phyloP scores from a whole-genome alignment of 2,329 filamentous ascomycete genomes.

The Metarhizium rileyi region DNA sequence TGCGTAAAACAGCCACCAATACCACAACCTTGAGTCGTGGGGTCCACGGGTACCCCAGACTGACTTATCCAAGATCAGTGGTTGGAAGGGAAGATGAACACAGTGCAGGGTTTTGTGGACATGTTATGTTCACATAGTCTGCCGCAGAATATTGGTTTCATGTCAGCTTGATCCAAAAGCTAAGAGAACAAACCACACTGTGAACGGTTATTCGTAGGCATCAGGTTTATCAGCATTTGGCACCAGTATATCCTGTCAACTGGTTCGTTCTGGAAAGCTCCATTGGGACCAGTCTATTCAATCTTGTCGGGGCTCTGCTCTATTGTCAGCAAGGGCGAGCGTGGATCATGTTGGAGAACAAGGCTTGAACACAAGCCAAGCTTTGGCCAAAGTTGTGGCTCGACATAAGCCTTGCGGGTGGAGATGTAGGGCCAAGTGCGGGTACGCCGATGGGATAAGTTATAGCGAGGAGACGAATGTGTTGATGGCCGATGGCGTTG shows the following conservation, averaged over 20 bases:
- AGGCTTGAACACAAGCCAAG: too few species aligned
- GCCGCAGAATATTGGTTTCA: background rate
- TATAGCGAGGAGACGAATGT: background rate
- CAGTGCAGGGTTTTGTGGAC: background rate
- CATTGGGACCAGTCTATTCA: background rate
- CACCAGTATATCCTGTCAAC: conserved; percentile 4
- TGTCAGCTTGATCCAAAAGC: background rate
- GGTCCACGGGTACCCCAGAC: too few species aligned
- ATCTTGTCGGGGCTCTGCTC: background rate
- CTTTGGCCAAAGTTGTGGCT: too few species aligned
- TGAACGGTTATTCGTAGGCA: conserved; percentile 4
- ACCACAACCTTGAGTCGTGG: too few species aligned
- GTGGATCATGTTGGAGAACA: background rate
- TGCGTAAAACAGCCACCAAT: too few species aligned
- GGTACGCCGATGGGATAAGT: too few species aligned
- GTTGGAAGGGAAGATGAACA: too few species aligned
- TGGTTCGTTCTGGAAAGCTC: background rate
- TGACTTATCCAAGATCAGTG: too few species aligned
- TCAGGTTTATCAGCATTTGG: conserved; percentile 1
- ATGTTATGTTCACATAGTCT: background rate
- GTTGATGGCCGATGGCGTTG: background rate
- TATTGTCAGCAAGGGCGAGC: background rate
- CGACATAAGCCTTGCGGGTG: background rate
- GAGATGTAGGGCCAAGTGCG: background rate
- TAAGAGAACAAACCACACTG: background rate